A percentile compares a stretch with the other conserved stretches of the same genome.
Conservation (phyloP, 768 basidiomycete species). For the Collybia sordida region DNA sequence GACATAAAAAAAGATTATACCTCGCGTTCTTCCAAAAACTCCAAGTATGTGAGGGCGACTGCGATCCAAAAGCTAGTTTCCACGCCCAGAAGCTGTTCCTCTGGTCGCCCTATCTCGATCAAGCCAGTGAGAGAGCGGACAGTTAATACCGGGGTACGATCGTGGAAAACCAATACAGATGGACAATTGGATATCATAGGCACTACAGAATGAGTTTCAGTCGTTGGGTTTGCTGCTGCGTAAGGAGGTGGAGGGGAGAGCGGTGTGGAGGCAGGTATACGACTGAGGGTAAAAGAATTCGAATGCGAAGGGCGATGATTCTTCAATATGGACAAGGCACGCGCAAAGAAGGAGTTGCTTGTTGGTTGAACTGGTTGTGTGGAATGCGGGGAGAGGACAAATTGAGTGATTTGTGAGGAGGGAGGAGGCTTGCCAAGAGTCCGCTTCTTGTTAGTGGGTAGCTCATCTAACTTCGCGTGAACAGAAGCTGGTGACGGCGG, state of each 20-base stretch:
- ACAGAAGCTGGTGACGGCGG: constrained; percentile 34
- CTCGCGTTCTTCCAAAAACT: constrained; percentile 77
- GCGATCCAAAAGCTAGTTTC: constrained; percentile 80
- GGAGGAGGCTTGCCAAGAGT: constrained; percentile 19
- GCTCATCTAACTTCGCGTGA: constrained; percentile 24
- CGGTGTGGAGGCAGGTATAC: constrained; percentile 26
- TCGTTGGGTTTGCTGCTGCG: constrained; percentile 18
- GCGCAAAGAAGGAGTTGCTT: constrained; percentile 45
- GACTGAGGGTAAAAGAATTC: constrained; percentile 59
- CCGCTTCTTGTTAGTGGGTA: constrained; percentile 16
- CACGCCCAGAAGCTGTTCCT: constrained; percentile 61
- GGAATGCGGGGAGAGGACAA: constrained; percentile 50
- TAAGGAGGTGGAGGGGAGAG: constrained; percentile 38
- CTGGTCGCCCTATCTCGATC: constrained; percentile 59
- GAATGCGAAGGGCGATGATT: constrained; percentile 55
- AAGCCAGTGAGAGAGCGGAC: constrained; percentile 58
- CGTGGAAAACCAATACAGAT: constrained; percentile 66
- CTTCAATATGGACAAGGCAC: constrained; percentile 48
- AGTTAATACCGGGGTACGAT: constrained; percentile 67
- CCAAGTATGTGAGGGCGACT: constrained; percentile 70
- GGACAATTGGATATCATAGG: constrained; percentile 15
- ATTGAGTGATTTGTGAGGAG: constrained; percentile 46
- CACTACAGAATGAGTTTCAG: constrained; percentile 14
- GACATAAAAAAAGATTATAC: constrained; percentile 37
- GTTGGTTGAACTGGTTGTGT: constrained; percentile 32